A percentile compares a stretch with the other conserved stretches of the same genome.
These are phyloP conservation scores for Rhodamnia rubescens DNA, from an alignment of 345 rosid species.

Conservation along the genomic window DNA sequence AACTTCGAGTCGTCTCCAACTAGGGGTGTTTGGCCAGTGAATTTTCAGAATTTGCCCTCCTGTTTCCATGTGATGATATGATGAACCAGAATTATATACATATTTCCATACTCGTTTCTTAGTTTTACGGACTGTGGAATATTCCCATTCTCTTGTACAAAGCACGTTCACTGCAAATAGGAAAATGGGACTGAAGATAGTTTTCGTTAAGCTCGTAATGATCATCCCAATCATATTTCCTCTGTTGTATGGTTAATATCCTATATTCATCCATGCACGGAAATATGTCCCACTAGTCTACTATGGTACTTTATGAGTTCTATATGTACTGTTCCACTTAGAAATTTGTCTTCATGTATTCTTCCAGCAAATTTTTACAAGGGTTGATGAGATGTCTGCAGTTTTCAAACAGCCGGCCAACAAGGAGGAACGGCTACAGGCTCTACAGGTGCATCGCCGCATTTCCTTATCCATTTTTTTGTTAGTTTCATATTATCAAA, in stretches of 20 bases:
- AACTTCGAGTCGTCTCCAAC: background rate
- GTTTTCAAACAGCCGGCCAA: conserved; percentile 43
- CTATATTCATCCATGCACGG: background rate
- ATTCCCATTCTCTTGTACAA: background rate
- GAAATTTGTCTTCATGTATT: background rate
- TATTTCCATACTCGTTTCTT: background rate
- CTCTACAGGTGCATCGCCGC: conserved; percentile 37
- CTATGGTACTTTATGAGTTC: background rate
- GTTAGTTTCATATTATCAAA: background rate
- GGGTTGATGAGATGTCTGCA: conserved; percentile 39
- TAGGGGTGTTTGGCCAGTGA: background rate
- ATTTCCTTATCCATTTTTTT: background rate
- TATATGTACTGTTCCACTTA: background rate
- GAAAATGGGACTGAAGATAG: background rate
- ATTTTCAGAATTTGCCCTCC: background rate
- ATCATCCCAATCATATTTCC: background rate
- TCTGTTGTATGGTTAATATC: background rate
- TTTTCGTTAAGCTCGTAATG: background rate
- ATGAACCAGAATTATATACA: background rate
- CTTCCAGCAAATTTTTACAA: conserved; percentile 35
- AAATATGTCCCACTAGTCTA: background rate
- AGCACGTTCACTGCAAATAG: background rate
- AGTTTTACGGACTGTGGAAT: background rate
- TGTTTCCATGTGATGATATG: background rate
- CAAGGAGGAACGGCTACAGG: conserved; percentile 33